Evolutionary conservation across 1,284 basidiomycete species (phyloP), one percentile per base, ranked within the genome.

Genomic region (Irpex sp.): DNA sequence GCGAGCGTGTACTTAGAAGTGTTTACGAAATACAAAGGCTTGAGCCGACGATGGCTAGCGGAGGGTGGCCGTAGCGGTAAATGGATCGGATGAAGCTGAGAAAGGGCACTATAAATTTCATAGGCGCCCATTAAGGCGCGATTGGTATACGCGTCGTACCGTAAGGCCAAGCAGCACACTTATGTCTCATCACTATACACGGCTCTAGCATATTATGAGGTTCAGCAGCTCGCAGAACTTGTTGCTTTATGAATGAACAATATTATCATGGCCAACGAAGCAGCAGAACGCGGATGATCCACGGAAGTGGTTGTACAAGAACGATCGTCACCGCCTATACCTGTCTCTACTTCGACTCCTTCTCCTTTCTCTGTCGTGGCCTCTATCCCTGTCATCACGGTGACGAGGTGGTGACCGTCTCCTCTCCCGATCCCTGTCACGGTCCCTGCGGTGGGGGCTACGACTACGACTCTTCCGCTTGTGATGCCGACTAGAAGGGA

Each of bases 401-500:
- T 55, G 56, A 14, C 61, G 58, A n/a, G 37, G 48, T 57, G 60
- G 63, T 33, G 58, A 59, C 58, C 67, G 61, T 67, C 66, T 59
- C 42, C 66, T 58, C 51, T 63, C 58, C 7, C 58, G 36, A 7
- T 63, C 62, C 4, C 48, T 66, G 53, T 63, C 58, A 2, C 56
- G 33, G 10, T 61, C 62, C 2, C 54, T 66, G 37, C 65, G 64
- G 28, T 66, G 71, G 8, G 66, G 66, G 56, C 69, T 69, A 23
- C 61, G 68, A 57, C 75, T 71, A 57, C 71, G 67, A 59, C 70
- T 68, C 47, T 64, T 68, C 28, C 65, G 69, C 45, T 58, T 57
- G 23, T 64, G 65, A 18, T 64, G 63, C 28, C 66, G 61, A 7
- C 72, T 69, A 14, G 65, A 69, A 3, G 70, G 69, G 1, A 87